Base-by-base conservation (phyloP, 371 early-diverging fungal genomes). In the Zancudomyces culisetae region DNA sequence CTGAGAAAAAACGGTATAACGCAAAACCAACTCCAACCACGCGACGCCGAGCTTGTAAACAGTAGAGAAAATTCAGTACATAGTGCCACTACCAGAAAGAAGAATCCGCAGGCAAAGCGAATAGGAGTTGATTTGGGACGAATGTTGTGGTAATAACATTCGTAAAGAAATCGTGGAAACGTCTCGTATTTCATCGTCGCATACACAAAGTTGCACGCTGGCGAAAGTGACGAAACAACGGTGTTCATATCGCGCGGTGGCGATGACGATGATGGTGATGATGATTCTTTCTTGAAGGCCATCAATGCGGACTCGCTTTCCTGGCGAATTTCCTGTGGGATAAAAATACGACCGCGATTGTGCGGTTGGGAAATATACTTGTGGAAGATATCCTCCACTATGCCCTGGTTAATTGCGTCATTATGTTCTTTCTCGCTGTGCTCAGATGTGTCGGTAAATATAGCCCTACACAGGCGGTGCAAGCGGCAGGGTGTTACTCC, bases 1-100 rank as follows among this genome's bases (percentile, higher is more conserved):
- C 64, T 63, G 2, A 50, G 56, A 62, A 60, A 64, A 51, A 64
- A 51, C 3, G 35, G 57, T 10, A 60, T 55, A 35, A 64, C 21
- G 27, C 63, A 56, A 51, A 64, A 52, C 64, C 64, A 64, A 35
- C 64, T 52, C 64, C 64, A 64, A 29, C 52, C 64, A 52, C 59
- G 57, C 1, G 64, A 63, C 49, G 46, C 48, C 24, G 62, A 62
- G 13, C 62, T 61, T 19, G 62, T 40, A 19, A 64, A 55, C 2
- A 64, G 50, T 10, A 64, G 65, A 26, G 65, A 41, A 6, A 64
- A 50, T 53, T 64, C 60, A 54, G 53, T 53, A 2, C 49, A 29
- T 48, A 64, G 48, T 10, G 60, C 64, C 29, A 64, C 51, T 45
- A 64, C 55, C 6, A 64, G 28, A 3, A 64, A 53, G 35, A 58